Evolutionary conservation across 495 filamentous ascomycete species (phyloP).

Genomic region (Jackrogersella minutella): DNA sequence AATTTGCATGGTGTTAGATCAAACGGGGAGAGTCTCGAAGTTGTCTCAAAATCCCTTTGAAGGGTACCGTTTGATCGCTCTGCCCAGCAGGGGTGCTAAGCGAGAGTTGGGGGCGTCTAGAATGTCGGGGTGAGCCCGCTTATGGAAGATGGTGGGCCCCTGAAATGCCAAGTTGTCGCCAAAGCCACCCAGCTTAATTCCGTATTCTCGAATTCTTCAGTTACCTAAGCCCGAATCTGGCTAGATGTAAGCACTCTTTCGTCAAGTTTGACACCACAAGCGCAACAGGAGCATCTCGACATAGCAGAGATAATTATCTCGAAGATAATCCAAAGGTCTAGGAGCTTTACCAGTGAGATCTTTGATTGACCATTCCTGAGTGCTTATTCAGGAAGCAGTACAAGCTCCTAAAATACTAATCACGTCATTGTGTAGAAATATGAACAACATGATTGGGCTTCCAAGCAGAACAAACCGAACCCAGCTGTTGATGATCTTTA

Average conservation of each 20-base stretch:
- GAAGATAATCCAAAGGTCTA: not conserved
- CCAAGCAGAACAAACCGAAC: conserved; percentile 10
- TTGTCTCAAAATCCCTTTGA: conserved; percentile 36
- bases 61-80: conserved; percentile 36
- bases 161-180: conserved; percentile 19
- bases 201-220: not conserved
- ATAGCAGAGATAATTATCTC: not conserved
- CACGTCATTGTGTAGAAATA: not conserved
- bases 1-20: conserved; percentile 25
- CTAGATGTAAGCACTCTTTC: not conserved
- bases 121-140: conserved; percentile 16
- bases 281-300: not conserved
- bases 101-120: conserved; percentile 16
- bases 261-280: not conserved
- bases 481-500: conserved; percentile 33
- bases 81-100: conserved; percentile 13
- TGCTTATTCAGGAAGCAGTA: not conserved
- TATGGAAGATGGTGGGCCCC: conserved; percentile 31
- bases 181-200: conserved; percentile 10
- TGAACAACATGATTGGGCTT: not conserved
- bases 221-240: conserved; percentile 4
- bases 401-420: not conserved
- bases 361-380: too few species aligned
- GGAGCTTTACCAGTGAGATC: not conserved
- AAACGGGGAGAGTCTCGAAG: conserved; percentile 39